These are phyloP conservation scores for Pleurozium schreberi DNA, from an alignment of 225 moss, liverwort and hornwort species.

Conservation along the genomic window DNA sequence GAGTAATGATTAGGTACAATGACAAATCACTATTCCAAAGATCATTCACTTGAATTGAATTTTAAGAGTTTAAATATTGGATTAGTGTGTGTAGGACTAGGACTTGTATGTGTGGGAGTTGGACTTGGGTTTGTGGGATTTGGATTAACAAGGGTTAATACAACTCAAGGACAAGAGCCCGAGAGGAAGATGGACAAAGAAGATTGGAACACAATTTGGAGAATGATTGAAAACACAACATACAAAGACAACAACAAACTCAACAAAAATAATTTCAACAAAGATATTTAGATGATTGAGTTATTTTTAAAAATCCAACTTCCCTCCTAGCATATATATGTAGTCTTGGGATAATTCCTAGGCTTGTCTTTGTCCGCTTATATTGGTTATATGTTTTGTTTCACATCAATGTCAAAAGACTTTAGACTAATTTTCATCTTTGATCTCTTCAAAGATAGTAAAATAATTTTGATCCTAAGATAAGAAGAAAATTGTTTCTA, in stretches of 20 bases:
- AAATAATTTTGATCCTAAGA: no score
- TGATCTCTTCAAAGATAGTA: background rate
- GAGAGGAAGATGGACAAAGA: background rate
- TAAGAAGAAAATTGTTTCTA: no score
- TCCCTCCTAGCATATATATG: background rate
- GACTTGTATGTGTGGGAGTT: background rate
- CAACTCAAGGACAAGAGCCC: background rate
- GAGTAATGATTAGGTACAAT: background rate
- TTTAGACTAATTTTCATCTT: background rate
- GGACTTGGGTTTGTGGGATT: background rate
- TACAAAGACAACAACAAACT: background rate
- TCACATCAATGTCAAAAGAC: background rate
- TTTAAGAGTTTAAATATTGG: background rate
- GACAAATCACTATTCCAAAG: no score
- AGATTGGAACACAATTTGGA: background rate
- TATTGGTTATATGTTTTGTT: background rate
- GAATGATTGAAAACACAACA: background rate
- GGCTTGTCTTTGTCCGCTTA: background rate
- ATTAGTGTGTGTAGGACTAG: background rate
- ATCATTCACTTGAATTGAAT: background rate
- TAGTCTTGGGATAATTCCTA: background rate
- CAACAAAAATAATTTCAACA: background rate
- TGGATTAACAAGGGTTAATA: background rate
- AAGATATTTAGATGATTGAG: background rate
- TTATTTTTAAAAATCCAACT: background rate